Evolutionary conservation across 305 asterid genomes (phyloP).

Genomic region (Rubia tinctorum): DNA sequence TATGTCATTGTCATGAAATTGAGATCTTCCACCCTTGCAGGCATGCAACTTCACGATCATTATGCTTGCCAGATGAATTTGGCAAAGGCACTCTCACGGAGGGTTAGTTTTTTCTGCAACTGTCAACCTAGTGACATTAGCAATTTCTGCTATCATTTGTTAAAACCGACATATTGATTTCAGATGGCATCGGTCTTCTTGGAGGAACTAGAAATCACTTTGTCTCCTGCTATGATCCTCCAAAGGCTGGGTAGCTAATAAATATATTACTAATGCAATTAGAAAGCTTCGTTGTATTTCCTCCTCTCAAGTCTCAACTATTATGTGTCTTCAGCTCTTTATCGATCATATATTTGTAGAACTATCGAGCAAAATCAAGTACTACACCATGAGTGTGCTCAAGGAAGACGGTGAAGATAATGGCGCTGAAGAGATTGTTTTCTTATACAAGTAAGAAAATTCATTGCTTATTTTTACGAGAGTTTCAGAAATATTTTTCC

Average conservation of each 20-base stretch:
- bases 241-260: conserved; percentile 78
- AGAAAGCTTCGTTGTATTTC: not conserved
- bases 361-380: conserved; percentile 56
- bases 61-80: conserved; percentile 92
- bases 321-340: not conserved
- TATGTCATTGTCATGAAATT: conserved; percentile 7
- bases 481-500: not conserved
- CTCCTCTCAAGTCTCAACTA: not conserved
- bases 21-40: conserved; percentile 32
- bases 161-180: conserved; percentile 28
- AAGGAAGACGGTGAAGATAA: conserved; percentile 60
- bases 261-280: no score
- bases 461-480: not conserved
- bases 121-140: not conserved
- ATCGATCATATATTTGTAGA: conserved; percentile 8
- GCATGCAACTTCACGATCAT: conserved; percentile 83
- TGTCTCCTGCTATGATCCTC: conserved; percentile 68
- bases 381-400: conserved; percentile 92
- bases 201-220: conserved; percentile 91
- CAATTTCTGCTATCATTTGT: conserved; percentile 19
- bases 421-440: conserved; percentile 73
- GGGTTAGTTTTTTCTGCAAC: conserved; percentile 46
- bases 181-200: conserved; percentile 98
- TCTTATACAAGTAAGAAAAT: conserved; percentile 66
- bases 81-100: conserved; percentile 98